Conservation (phyloP, 2,329 filamentous ascomycete species). For the Fusarium sp. region DNA sequence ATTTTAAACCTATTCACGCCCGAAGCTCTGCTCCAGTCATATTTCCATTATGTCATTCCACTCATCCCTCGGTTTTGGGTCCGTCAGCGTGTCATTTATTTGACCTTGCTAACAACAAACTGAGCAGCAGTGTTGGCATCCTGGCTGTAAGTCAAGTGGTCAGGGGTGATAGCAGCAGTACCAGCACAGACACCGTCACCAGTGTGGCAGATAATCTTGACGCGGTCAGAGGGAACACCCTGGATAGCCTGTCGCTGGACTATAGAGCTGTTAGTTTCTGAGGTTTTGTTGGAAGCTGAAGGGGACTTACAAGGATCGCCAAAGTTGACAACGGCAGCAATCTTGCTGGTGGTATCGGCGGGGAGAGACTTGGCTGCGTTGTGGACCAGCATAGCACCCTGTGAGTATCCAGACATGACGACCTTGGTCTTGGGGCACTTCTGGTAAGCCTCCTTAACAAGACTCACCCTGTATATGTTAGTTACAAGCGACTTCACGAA, state of each 20-base stretch:
- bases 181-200: slow-evolving; percentile 49
- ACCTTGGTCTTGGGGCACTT: slow-evolving; percentile 58
- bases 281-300: neutral
- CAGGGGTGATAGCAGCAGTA: slow-evolving; percentile 40
- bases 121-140: slow-evolving; percentile 45
- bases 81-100: neutral
- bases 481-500: neutral
- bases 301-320: slow-evolving; percentile 44
- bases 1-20: neutral
- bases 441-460: slow-evolving; percentile 47
- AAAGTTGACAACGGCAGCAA: slow-evolving; percentile 47
- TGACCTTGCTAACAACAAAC: slow-evolving; percentile 42
- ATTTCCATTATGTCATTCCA: neutral
- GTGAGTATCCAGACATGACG: slow-evolving; percentile 60
- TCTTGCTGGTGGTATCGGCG: slow-evolving; percentile 47
- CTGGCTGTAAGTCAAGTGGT: slow-evolving; percentile 44
- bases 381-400: slow-evolving; percentile 54
- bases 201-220: slow-evolving; percentile 47
- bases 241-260: slow-evolving; percentile 38
- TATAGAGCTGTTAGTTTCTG: slow-evolving; percentile 14
- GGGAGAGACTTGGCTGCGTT: slow-evolving; percentile 53
- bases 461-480: slow-evolving; percentile 26
- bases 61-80: neutral
- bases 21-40: neutral
- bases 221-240: slow-evolving; percentile 30